Percentiles rank a stretch among this genome's conserved stretches.
Conservation (phyloP, 2,329 filamentous ascomycete species). For the Phaeomoniella chlamydospora region DNA sequence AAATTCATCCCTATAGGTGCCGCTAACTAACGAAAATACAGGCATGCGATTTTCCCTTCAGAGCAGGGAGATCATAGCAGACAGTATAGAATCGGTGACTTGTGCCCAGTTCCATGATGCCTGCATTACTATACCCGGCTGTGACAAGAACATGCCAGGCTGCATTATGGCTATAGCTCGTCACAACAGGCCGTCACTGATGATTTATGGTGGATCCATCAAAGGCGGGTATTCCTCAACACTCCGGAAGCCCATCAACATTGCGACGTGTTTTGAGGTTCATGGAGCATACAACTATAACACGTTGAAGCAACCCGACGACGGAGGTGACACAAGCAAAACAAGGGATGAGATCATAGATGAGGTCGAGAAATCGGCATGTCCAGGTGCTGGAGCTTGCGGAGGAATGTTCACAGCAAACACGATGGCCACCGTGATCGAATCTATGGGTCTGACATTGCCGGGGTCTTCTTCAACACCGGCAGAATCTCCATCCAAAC, state of each 20-base stretch:
- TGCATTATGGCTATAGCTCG: constrained; percentile 80
- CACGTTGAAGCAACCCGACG: constrained; percentile 53
- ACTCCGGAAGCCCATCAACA: constrained; percentile 68
- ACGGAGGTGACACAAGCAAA: constrained; percentile 46
- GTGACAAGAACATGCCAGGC: constrained; percentile 97
- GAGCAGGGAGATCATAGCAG: constrained; percentile 80
- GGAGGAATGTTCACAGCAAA: constrained; percentile 89
- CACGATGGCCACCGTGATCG: constrained; percentile 82
- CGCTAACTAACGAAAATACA: constrained; percentile 17
- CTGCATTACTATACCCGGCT: constrained; percentile 83
- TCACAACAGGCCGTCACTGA: constrained; percentile 82
- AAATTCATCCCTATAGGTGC: not conserved
- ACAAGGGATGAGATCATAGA: constrained; percentile 65
- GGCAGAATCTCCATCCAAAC: constrained; percentile 67
- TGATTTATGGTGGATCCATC: constrained; percentile 92
- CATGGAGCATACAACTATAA: constrained; percentile 70
- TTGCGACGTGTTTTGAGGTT: constrained; percentile 78
- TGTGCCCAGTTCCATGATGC: constrained; percentile 87
- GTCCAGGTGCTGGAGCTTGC: constrained; percentile 65
- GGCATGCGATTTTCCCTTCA: constrained; percentile 92
- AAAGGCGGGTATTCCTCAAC: constrained; percentile 70
- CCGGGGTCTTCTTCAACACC: constrained; percentile 76
- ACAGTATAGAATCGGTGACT: constrained; percentile 86
- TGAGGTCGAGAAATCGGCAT: constrained; percentile 68
- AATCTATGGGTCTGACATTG: constrained; percentile 72